phyloP scores from a whole-genome alignment of 78 protist species.

The Dictyostelium intermedium region DNA sequence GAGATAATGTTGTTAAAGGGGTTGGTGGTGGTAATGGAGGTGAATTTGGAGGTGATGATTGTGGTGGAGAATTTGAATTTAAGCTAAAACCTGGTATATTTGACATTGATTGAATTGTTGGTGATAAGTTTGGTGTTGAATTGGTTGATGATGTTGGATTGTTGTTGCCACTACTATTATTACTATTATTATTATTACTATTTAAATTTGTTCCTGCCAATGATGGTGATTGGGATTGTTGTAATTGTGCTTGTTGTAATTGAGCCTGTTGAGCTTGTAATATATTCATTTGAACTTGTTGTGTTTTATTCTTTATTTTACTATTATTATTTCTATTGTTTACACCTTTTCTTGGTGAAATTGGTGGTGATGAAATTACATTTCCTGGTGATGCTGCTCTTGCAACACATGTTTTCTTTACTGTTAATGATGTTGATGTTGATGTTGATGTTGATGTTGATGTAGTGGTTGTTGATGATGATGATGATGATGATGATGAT shows the following conservation, averaged over 20 bases:
- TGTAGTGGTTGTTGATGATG: neutral
- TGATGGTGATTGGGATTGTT: slow-evolving; percentile 1
- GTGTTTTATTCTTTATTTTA: neutral
- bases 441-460: no score
- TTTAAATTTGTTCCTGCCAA: neutral
- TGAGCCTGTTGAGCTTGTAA: neutral
- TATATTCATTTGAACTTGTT: neutral
- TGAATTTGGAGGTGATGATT: neutral
- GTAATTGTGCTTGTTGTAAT: neutral
- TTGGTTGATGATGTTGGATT: slow-evolving; percentile 2
- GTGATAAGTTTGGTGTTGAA: slow-evolving; percentile 20
- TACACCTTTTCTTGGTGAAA: neutral
- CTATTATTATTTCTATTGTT: neutral
- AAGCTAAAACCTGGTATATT: neutral
- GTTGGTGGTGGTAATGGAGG: neutral
- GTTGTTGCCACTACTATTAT: neutral
- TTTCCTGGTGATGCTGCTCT: neutral
- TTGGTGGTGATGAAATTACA: slow-evolving; percentile 12
- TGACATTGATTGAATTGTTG: slow-evolving; percentile 5
- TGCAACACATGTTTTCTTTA: neutral
- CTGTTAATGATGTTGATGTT: no score
- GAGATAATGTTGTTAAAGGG: neutral
- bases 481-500: neutral
- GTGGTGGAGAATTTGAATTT: neutral
- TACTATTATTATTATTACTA: neutral